Base-by-base conservation (phyloP, 768 basidiomycete genomes). In the Lentinus brumalis region DNA sequence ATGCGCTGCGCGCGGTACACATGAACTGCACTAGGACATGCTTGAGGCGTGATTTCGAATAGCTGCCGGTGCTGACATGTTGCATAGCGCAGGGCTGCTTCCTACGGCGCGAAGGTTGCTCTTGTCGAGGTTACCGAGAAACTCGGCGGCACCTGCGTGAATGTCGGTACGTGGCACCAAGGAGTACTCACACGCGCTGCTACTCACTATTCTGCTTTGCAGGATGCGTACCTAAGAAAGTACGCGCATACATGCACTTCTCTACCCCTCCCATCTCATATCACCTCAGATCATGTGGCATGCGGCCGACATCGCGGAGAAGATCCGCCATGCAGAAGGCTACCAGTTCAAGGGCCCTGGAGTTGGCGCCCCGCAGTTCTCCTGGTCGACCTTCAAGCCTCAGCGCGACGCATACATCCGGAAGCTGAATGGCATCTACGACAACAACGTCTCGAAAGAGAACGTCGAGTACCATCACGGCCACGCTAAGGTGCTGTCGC, bases 211-310 rank as follows among this genome's bases (percentile, higher is more conserved):
- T 4, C 47, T 12, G 14, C 29, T 42, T 46, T 44, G 18, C 64
- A 92, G 94, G 94, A 69, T 98, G 96, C 77, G 94, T 99, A 5
- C 97, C 97, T 15, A 99, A 99, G 79, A 99, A 97, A 81, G 94
- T 86, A 52, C 50, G 77, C 67, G 18, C 47, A 40, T 35, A 7
- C 21, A 30, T 15, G 39, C 42, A 46, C 10, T 38, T 16, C 35
- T 29, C 44, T 12, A 42, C 15, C 11, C n/a, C 45, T 46, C 18
- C 10, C 40, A 2, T 40, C 21, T 31, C 10, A 18, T 32, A 29
- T 32, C 11, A 9, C 3, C 11, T 40, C 52, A 96, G 93, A 87
- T 99, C 57, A 98, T 98, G 96, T 99, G 96, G 96, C 90, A 95
- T 64, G 93, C 94, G 42, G 91, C 92, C 30, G 93, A 96, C 75